Percentiles rank a stretch among this genome's conserved stretches.
Evolutionary conservation across 129 eudicot genomes (phyloP).

Genomic region (Rutidosis leptorrhynchoides): DNA sequence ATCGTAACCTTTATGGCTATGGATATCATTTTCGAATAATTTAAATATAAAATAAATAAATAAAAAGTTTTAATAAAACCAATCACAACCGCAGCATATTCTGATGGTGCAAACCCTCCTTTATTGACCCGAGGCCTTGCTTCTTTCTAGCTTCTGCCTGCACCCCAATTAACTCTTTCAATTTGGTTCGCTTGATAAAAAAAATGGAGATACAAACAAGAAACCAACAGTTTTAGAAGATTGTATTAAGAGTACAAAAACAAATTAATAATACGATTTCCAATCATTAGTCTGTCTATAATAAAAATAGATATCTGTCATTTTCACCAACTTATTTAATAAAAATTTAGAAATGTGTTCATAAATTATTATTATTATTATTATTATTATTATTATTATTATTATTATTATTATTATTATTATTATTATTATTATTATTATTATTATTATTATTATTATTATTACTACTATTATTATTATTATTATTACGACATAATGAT

Average conservation of each 20-base stretch:
- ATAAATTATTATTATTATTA: neutral
- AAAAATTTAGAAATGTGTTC: neutral
- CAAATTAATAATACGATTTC: neutral
- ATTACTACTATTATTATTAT: too few relatives aligned
- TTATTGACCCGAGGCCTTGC: neutral
- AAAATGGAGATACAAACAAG: slow-evolving; percentile 23
- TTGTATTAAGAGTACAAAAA: neutral
- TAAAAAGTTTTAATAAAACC: slow-evolving; percentile 2
- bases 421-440: too few relatives aligned
- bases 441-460: too few relatives aligned
- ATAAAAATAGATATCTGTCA: slow-evolving; percentile 20
- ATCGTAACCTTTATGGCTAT: too few relatives aligned
- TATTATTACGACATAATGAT: too few relatives aligned
- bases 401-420: too few relatives aligned
- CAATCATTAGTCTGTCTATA: slow-evolving; percentile 23
- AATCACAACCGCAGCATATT: slow-evolving; percentile 29
- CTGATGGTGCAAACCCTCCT: slow-evolving; percentile 32
- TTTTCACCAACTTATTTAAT: slow-evolving; percentile 18
- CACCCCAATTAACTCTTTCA: slow-evolving; percentile 15
- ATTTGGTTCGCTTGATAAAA: slow-evolving; percentile 12
- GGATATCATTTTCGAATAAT: too few relatives aligned
- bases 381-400: too few relatives aligned
- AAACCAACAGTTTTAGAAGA: neutral
- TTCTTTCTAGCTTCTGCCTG: slow-evolving; percentile 27
- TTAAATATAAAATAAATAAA: neutral